Conservation (phyloP, 1,284 basidiomycete genomes). For the Jaminaea rosea region DNA sequence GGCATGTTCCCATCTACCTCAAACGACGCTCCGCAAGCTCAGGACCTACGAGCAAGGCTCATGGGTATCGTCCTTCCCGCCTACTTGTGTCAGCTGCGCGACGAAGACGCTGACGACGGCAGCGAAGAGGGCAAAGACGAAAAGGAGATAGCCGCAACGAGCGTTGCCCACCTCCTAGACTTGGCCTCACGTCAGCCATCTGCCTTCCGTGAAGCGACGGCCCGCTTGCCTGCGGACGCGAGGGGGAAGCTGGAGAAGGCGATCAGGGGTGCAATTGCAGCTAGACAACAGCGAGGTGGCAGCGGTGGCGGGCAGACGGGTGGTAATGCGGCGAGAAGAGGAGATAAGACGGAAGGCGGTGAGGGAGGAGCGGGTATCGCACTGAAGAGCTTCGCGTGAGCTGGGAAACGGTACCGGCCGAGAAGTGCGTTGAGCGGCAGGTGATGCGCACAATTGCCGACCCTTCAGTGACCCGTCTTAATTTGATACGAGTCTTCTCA, state of each 20-base stretch:
- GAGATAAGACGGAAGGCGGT: neutral
- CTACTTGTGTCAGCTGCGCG: constrained; percentile 61
- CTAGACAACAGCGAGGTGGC: neutral
- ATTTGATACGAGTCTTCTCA: too few relatives aligned
- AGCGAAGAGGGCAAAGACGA: too few relatives aligned
- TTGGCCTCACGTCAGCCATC: constrained; percentile 66
- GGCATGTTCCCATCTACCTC: constrained; percentile 35
- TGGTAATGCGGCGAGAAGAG: neutral
- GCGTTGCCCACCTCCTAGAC: constrained; percentile 64
- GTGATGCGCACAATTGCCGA: too few relatives aligned
- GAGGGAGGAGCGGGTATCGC: constrained; percentile 12
- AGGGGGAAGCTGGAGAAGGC: constrained; percentile 66
- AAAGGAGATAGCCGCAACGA: neutral
- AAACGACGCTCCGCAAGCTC: too few relatives aligned
- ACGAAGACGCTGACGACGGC: constrained; percentile 37
- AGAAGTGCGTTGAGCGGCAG: too few relatives aligned
- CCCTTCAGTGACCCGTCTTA: too few relatives aligned
- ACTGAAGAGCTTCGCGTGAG: constrained; percentile 23
- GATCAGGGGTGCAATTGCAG: constrained; percentile 52
- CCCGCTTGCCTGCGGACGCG: constrained; percentile 57
- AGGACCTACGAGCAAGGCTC: constrained; percentile 56
- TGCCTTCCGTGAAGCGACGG: constrained; percentile 78
- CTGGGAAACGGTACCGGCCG: too few relatives aligned
- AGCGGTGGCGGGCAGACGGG: constrained; percentile 2
- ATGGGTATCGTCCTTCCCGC: constrained; percentile 72